Conservation (phyloP, 2,329 filamentous ascomycete species). For the Leptographium galeiforme region DNA sequence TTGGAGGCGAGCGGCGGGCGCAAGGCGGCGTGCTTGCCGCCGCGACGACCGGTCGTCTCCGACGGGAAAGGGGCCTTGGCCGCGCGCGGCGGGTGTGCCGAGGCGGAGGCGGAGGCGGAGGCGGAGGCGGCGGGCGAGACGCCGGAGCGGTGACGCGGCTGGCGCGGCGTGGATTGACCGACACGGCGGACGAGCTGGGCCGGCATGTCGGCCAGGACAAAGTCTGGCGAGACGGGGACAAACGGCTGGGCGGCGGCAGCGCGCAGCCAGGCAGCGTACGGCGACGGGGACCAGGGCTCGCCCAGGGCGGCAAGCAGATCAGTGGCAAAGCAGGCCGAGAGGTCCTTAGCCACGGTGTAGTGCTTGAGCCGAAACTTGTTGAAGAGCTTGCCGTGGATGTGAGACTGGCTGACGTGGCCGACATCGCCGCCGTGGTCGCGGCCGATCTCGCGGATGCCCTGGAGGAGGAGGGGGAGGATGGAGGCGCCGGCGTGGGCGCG, state of each 20-base stretch:
- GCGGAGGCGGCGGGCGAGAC: neutral
- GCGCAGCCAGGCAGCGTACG: slow-evolving; percentile 22
- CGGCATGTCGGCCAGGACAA: slow-evolving; percentile 13
- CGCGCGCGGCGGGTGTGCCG: too few relatives aligned
- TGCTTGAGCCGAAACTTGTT: slow-evolving; percentile 26
- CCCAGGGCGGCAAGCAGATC: slow-evolving; percentile 24
- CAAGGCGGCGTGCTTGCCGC: slow-evolving; percentile 30
- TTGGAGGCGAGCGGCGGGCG: slow-evolving; percentile 27
- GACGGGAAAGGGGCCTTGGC: slow-evolving; percentile 8
- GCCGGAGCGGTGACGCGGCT: neutral
- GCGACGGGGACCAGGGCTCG: slow-evolving; percentile 18
- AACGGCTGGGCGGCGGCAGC: slow-evolving; percentile 16
- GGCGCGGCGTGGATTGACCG: neutral
- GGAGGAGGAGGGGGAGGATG: slow-evolving; percentile 1
- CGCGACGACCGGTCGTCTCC: neutral
- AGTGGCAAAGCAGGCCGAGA: slow-evolving; percentile 30
- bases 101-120: too few relatives aligned
- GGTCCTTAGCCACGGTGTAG: slow-evolving; percentile 22
- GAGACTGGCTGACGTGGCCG: slow-evolving; percentile 14
- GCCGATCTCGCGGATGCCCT: slow-evolving; percentile 17
- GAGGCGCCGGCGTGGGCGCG: neutral
- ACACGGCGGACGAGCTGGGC: slow-evolving; percentile 14
- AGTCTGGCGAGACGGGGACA: slow-evolving; percentile 13
- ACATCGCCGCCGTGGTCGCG: slow-evolving; percentile 15
- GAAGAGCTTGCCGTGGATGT: slow-evolving; percentile 21